Evolutionary conservation across 371 early-diverging fungal genomes (phyloP), one percentile per base, ranked within the genome.

Genomic region (Mucor ambiguus): DNA sequence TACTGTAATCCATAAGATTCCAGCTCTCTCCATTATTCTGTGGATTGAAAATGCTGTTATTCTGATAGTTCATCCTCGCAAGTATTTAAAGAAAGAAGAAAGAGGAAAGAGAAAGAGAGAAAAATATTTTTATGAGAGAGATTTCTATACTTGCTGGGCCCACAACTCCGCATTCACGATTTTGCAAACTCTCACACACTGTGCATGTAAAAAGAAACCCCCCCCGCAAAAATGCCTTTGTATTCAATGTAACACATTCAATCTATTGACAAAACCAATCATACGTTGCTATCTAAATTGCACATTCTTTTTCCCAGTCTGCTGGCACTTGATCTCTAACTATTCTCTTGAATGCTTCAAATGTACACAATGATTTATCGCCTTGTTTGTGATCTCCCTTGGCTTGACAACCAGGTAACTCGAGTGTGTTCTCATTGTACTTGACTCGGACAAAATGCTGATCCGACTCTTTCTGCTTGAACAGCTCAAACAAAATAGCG

Each of bases 401-500:
- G n/a, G 67, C 71, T 26, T 72, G 71, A 61, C 94, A 93, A 0
- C 83, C 84, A 4, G 90, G 90, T 43, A 94, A 60, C 43, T 73
- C 69, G 10, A 90, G 64, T 0, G 86, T 71, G 26, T 83, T 74
- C 63, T 90, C 87, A 70, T 92, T 89, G 73, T 90, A 92, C 66
- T 83, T 80, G 12, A 92, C 85, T 33, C 92, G 85, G 1, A 94
- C 91, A 70, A 81, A 94, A 68, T 90, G 88, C 10, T 71, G 54
- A 24, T 77, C 72, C 10, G 48, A 22, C 33, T 64, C 44, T 22
- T 72, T 68, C 55, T 77, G 64, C 67, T 89, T 80, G 57, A 90
- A 86, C 29, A 92, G 69, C 77, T 93, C 93, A 55, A 93, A 76
- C 60, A 91, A 80, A 22, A 92, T 60, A 52, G 85, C 75, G 38